Conservation (phyloP, 768 basidiomycete species). For the Gloeophyllum trabeum region DNA sequence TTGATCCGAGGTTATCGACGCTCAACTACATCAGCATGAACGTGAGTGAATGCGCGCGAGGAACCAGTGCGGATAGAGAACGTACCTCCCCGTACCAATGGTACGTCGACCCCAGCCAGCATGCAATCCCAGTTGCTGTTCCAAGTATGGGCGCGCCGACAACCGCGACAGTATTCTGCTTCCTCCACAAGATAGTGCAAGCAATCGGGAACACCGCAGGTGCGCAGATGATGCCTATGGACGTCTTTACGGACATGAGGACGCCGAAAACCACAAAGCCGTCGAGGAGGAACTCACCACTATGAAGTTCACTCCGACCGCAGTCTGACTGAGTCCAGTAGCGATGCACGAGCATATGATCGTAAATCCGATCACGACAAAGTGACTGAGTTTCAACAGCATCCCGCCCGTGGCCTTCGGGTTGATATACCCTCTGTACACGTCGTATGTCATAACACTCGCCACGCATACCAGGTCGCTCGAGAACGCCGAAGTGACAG, state of each 20-base stretch:
- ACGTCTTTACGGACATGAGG: too few species aligned
- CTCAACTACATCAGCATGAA: neutral
- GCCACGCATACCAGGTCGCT: conserved; percentile 31
- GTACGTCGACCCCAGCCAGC: conserved; percentile 5
- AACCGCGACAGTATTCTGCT: conserved; percentile 6
- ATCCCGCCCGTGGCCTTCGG: conserved; percentile 5
- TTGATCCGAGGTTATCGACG: neutral
- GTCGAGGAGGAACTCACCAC: too few species aligned
- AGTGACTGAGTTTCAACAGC: neutral
- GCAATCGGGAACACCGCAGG: conserved; percentile 7
- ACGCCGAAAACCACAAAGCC: too few species aligned
- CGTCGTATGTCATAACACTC: neutral
- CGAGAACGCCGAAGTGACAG: conserved; percentile 32
- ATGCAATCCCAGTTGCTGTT: conserved; percentile 5
- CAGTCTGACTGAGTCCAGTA: neutral
- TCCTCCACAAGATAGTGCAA: conserved; percentile 6
- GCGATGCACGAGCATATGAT: neutral
- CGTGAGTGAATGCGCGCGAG: conserved; percentile 1
- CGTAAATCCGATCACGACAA: neutral
- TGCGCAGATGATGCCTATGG: conserved; percentile 5
- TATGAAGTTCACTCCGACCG: conserved; percentile 9
- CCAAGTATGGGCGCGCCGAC: conserved; percentile 6
- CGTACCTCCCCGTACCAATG: neutral
- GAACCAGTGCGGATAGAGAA: neutral
- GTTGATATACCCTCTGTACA: conserved; percentile 2